phyloP scores from a whole-genome alignment of 208 protist species.

The Leishmania tarentolae region DNA sequence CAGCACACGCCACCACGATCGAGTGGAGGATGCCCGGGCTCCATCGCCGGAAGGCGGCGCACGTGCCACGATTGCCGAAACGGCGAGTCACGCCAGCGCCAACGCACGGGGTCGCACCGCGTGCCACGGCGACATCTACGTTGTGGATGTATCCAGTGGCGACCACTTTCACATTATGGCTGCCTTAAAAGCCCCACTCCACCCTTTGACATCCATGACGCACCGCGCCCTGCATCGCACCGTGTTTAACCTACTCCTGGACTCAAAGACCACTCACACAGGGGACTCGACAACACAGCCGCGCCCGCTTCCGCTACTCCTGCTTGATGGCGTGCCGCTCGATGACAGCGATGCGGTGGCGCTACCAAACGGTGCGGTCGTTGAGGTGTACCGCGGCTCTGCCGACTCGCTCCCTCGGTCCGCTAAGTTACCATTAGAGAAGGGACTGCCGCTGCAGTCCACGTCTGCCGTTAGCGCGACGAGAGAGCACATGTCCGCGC shows the following conservation, averaged over 20 bases:
- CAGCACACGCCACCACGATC: conserved; percentile 1
- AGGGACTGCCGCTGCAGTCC: conserved; percentile 16
- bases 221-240: conserved; percentile 20
- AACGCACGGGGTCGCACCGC: conserved; percentile 1
- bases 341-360: conserved; percentile 15
- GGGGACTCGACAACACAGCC: neutral
- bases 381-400: conserved; percentile 16
- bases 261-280: neutral
- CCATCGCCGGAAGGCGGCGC: neutral
- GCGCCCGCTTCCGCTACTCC: conserved; percentile 13
- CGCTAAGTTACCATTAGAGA: conserved; percentile 5
- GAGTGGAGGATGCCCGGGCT: neutral
- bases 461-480: neutral
- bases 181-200: conserved; percentile 14
- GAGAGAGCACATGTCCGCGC: neutral
- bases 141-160: conserved; percentile 14
- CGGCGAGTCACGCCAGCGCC: neutral
- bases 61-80: neutral
- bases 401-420: conserved; percentile 12
- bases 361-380: conserved; percentile 22
- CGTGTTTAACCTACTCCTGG: conserved; percentile 15
- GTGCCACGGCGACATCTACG: conserved; percentile 19
- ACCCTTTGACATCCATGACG: conserved; percentile 22
- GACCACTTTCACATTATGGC: conserved; percentile 22
- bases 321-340: conserved; percentile 23